These are phyloP conservation scores for Metschnikowia cubensis DNA, from an alignment of 805 yeast genomes.

Conservation along the genomic window DNA sequence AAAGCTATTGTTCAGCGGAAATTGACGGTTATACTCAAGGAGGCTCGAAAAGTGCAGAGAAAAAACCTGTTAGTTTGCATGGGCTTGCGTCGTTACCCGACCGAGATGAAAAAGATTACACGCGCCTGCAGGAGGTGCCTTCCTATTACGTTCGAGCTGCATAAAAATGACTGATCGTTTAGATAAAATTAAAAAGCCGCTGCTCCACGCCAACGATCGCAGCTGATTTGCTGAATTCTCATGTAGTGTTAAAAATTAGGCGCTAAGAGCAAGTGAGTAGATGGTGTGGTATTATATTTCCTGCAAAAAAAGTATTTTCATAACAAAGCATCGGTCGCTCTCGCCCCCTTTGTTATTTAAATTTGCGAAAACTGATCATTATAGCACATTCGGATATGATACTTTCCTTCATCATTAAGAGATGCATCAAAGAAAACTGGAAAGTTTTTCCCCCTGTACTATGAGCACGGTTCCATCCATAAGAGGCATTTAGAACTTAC, in stretches of 20 bases:
- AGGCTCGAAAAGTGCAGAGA: constrained; percentile 2
- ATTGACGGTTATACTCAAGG: neutral
- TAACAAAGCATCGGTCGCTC: too few species aligned
- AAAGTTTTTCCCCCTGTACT: neutral
- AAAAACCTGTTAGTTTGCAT: constrained; percentile 9
- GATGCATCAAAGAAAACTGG: neutral
- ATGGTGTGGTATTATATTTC: too few species aligned
- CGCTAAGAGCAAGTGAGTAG: too few species aligned
- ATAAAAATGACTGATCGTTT: constrained; percentile 13
- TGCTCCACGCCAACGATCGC: neutral
- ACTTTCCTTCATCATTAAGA: neutral
- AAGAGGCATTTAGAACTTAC: neutral
- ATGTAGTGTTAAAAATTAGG: too few species aligned
- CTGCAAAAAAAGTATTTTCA: too few species aligned
- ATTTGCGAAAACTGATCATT: neutral
- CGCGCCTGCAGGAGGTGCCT: constrained; percentile 11
- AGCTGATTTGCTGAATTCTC: neutral
- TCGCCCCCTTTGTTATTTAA: too few species aligned
- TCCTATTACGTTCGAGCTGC: constrained; percentile 6
- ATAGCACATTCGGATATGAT: neutral
- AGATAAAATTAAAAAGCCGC: constrained; percentile 10
- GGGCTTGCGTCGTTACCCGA: constrained; percentile 17
- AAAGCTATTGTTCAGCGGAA: neutral
- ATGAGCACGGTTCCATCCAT: neutral
- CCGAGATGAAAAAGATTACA: constrained; percentile 20